Evolutionary conservation across 1,139 yeast species (phyloP).

Genomic region (Yamadazyma sp.): DNA sequence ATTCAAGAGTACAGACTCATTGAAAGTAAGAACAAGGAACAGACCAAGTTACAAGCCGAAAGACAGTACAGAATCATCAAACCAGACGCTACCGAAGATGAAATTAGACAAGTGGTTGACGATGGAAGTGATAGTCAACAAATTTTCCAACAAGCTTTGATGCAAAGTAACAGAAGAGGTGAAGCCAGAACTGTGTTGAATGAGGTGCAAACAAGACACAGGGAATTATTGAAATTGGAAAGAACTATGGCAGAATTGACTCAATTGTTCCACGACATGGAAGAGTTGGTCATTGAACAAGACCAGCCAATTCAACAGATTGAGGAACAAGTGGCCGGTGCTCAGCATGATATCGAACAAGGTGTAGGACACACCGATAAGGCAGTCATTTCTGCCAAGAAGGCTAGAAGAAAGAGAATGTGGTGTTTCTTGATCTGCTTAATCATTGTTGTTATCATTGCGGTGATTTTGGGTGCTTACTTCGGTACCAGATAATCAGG

Average conservation of each 20-base stretch:
- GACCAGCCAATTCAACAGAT: constrained; percentile 84
- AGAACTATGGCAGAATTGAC: constrained; percentile 95
- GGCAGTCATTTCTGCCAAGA: constrained; percentile 85
- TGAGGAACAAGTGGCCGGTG: constrained; percentile 76
- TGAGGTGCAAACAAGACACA: constrained; percentile 96
- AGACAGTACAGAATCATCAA: constrained; percentile 91
- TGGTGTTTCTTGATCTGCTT: constrained; percentile 75
- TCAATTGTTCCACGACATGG: constrained; percentile 94
- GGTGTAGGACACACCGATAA: constrained; percentile 94
- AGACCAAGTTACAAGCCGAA: constrained; percentile 84
- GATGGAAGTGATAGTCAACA: constrained; percentile 79
- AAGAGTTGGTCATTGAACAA: constrained; percentile 93
- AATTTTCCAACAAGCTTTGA: constrained; percentile 89
- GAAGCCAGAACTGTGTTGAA: constrained; percentile 94
- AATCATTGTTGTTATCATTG: constrained; percentile 61
- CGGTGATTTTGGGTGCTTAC: constrained; percentile 59
- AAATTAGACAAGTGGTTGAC: constrained; percentile 79
- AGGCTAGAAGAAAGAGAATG: constrained; percentile 89
- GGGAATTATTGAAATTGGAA: constrained; percentile 92
- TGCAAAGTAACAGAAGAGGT: constrained; percentile 92
- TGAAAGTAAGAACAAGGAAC: constrained; percentile 84
- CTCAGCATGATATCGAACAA: constrained; percentile 87
- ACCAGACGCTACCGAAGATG: constrained; percentile 88
- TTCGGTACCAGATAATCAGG: constrained; percentile 35
- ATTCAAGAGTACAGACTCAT: constrained; percentile 85